Conservation (phyloP, 169 alveolate species). For the Eimeria acervulina region DNA sequence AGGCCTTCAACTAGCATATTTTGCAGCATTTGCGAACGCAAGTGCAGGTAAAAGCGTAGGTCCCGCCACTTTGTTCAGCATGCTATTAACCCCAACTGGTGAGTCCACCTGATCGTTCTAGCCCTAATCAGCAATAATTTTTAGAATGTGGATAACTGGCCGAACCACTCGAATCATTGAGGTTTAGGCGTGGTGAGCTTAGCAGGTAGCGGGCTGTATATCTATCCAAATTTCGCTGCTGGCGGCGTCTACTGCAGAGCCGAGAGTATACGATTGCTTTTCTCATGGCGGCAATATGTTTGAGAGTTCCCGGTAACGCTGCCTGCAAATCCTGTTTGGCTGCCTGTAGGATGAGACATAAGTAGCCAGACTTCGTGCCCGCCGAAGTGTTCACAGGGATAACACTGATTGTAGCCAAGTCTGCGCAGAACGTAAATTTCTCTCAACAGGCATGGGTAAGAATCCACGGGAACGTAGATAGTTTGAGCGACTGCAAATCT, state of each 20-base stretch:
- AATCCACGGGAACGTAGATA: background rate
- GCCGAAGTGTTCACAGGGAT: background rate
- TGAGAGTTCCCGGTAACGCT: background rate
- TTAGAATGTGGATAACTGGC: background rate
- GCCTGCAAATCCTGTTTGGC: background rate
- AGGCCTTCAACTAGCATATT: background rate
- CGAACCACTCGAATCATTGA: background rate
- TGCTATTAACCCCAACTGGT: background rate
- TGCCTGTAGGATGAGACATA: background rate
- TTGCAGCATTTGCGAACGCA: background rate
- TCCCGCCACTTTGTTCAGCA: background rate
- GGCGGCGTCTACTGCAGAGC: background rate
- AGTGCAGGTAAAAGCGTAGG: background rate
- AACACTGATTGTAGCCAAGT: background rate
- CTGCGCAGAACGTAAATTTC: background rate
- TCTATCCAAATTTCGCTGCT: background rate
- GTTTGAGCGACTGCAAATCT: background rate
- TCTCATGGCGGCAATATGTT: background rate
- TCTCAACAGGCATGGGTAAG: background rate
- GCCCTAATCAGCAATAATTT: background rate
- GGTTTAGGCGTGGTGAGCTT: background rate
- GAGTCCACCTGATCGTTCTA: background rate
- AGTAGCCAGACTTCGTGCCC: background rate
- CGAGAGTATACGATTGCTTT: background rate
- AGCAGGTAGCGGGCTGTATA: background rate